Percentiles rank a stretch among this genome's conserved stretches.
Conservation (phyloP, 768 basidiomycete genomes). For the Clitopilus hobsonii region DNA sequence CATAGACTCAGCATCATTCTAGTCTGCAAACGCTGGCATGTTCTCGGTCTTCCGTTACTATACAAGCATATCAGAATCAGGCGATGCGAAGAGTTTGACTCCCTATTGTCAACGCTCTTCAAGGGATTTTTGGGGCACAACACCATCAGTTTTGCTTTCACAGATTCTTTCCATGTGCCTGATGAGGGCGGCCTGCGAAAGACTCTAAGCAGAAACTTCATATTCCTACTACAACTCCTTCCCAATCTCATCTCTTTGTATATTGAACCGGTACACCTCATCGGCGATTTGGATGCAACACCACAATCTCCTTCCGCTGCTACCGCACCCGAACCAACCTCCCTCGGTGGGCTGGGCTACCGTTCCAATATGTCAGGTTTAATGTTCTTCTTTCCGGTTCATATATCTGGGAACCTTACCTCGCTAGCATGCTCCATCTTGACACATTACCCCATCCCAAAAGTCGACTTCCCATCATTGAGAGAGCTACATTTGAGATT, state of each 20-base stretch:
- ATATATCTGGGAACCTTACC: neutral
- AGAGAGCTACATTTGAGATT: neutral
- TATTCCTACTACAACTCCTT: neutral
- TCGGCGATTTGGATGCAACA: neutral
- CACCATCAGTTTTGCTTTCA: neutral
- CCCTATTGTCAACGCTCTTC: neutral
- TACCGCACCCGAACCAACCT: no score
- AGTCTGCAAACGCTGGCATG: neutral
- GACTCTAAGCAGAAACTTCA: neutral
- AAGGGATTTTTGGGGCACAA: neutral
- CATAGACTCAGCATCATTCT: neutral
- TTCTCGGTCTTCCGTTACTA: neutral
- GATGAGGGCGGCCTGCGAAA: neutral
- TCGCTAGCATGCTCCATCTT: neutral
- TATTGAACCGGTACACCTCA: neutral
- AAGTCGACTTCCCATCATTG: neutral
- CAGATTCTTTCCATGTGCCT: neutral
- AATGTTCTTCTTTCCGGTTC: neutral
- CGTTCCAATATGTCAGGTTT: no score
- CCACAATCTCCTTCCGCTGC: neutral
- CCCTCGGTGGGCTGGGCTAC: no score
- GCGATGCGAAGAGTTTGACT: neutral
- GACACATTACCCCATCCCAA: neutral
- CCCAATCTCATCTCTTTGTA: neutral
- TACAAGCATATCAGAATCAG: neutral